Percentiles rank a stretch among this genome's conserved stretches.
phyloP scores from a whole-genome alignment of 106 monocot genomes.

The Alisma plantagoaquatica region DNA sequence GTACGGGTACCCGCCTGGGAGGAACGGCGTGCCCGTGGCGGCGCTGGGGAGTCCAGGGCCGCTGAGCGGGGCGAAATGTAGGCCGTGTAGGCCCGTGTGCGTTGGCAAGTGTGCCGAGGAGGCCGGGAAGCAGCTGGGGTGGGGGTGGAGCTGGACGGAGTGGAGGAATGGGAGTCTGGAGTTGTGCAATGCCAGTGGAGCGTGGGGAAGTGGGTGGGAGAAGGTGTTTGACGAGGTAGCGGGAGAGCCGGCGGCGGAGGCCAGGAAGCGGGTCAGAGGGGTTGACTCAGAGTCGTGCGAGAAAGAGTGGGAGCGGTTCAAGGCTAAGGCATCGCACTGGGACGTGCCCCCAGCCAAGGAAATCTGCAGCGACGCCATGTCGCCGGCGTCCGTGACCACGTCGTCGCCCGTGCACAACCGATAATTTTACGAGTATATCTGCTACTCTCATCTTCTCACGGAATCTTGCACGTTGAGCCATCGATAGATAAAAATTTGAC shows the following conservation, averaged over 20 bases:
- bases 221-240: conserved; percentile 35
- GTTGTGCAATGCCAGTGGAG: conserved; percentile 40
- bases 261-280: conserved; percentile 13
- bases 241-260: conserved; percentile 25
- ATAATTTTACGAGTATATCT: too few relatives aligned
- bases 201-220: conserved; percentile 57
- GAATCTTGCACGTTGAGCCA: too few relatives aligned
- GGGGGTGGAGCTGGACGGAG: conserved; percentile 45
- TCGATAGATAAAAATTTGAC: too few relatives aligned
- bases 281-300: conserved; percentile 24
- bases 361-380: too few relatives aligned
- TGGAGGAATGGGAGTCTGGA: conserved; percentile 38
- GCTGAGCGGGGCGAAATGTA: conserved; percentile 78
- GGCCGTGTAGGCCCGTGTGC: conserved; percentile 53
- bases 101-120: conserved; percentile 18
- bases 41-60: conserved; percentile 44
- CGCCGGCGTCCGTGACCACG: too few relatives aligned
- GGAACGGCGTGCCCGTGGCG: conserved; percentile 52
- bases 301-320: conserved; percentile 21
- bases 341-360: conserved; percentile 25
- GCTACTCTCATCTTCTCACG: too few relatives aligned
- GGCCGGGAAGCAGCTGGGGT: neutral
- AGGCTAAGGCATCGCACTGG: conserved; percentile 27
- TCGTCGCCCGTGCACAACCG: too few relatives aligned
- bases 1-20: conserved; percentile 40